phyloP scores from a whole-genome alignment of 1,284 basidiomycete genomes.

The Abortiporus biennis region DNA sequence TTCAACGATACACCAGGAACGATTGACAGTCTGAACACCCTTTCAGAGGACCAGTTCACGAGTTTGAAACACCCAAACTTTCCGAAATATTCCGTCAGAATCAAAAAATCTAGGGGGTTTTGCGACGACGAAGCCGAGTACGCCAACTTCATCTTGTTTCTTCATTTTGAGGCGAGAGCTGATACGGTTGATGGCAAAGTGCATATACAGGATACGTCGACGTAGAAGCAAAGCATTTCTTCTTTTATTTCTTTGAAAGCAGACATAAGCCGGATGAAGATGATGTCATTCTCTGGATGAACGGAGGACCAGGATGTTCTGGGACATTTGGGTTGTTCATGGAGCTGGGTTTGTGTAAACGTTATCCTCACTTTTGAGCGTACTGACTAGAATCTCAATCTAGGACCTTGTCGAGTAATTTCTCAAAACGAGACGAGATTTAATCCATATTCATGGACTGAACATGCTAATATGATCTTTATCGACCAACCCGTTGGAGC shows the following conservation, averaged over 20 bases:
- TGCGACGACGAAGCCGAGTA: slow-evolving; percentile 21
- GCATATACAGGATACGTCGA: slow-evolving; percentile 57
- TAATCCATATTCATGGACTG: slow-evolving; percentile 64
- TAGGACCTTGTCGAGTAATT: slow-evolving; percentile 45
- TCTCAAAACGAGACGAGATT: slow-evolving; percentile 37
- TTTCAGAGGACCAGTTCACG: too few relatives aligned
- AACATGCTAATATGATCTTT: slow-evolving; percentile 66
- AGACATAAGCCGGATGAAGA: slow-evolving; percentile 30
- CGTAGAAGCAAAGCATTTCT: slow-evolving; percentile 63
- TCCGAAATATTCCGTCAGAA: slow-evolving; percentile 45
- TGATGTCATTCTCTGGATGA: slow-evolving; percentile 33
- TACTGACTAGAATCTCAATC: background rate
- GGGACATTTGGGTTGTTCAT: slow-evolving; percentile 57
- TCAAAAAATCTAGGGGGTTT: slow-evolving; percentile 37
- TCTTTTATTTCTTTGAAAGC: slow-evolving; percentile 77
- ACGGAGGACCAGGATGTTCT: slow-evolving; percentile 44
- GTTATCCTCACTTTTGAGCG: too few relatives aligned
- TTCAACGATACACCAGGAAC: too few relatives aligned
- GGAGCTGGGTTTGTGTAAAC: slow-evolving; percentile 53
- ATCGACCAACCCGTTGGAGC: slow-evolving; percentile 61
- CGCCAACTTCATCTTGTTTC: slow-evolving; percentile 2
- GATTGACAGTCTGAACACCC: too few relatives aligned
- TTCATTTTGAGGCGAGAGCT: background rate
- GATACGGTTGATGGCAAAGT: slow-evolving; percentile 14
- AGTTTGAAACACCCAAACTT: slow-evolving; percentile 45